These are phyloP conservation scores for Sporothrix luriei DNA, from an alignment of 2,329 filamentous ascomycete species.

Conservation along the genomic window DNA sequence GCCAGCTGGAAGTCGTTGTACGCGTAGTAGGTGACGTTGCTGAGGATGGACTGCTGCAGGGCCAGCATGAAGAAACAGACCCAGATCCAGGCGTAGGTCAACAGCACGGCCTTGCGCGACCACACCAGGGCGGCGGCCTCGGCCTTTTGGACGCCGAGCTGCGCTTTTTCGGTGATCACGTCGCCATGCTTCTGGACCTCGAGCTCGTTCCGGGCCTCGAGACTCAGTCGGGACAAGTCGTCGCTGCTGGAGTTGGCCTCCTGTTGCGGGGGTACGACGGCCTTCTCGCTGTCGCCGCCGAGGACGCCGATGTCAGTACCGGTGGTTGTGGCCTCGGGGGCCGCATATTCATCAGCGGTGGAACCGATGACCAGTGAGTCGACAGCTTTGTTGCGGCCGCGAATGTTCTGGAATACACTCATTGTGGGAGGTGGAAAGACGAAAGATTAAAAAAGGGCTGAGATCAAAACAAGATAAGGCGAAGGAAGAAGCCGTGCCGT, in stretches of 20 bases:
- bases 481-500: conserved; percentile 9
- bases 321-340: conserved; percentile 2
- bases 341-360: background rate
- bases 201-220: conserved; percentile 34
- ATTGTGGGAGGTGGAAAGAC: conserved; percentile 15
- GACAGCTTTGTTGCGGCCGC: conserved; percentile 25
- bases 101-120: conserved; percentile 47
- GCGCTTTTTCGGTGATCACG: conserved; percentile 39
- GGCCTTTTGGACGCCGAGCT: conserved; percentile 53
- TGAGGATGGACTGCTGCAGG: conserved; percentile 45
- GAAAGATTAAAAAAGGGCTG: background rate
- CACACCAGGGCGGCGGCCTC: conserved; percentile 53
- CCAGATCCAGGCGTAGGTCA: conserved; percentile 44
- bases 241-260: conserved; percentile 13
- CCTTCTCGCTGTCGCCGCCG: conserved; percentile 4
- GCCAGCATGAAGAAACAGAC: conserved; percentile 47
- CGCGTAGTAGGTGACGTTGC: conserved; percentile 51
- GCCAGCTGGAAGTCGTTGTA: conserved; percentile 57
- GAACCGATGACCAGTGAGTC: conserved; percentile 21
- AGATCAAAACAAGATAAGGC: background rate
- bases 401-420: conserved; percentile 29
- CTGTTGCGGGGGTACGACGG: background rate
- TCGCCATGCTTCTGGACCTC: conserved; percentile 32
- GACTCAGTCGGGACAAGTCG: conserved; percentile 31
- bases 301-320: background rate